Evolutionary conservation across 2,329 filamentous ascomycete species (phyloP).

Genomic region (Ophiostoma piceae): DNA sequence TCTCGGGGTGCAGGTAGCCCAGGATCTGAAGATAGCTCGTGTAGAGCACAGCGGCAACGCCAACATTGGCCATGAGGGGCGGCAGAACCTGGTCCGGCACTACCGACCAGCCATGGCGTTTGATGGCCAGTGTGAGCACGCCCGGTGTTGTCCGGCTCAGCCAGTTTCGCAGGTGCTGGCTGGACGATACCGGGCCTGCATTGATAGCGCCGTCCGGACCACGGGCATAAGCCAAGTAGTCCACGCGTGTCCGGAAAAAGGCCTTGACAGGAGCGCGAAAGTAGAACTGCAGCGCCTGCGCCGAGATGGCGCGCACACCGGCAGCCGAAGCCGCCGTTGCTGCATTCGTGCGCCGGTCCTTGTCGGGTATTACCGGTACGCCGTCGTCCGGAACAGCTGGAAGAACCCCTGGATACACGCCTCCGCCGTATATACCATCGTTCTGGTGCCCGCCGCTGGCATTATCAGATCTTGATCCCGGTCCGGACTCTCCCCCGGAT

Average conservation of each 20-base stretch:
- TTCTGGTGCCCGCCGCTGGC: neutral
- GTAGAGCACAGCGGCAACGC: slow-evolving; percentile 69
- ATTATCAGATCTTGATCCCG: neutral
- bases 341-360: slow-evolving; percentile 48
- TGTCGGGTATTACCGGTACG: slow-evolving; percentile 37
- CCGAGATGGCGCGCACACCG: slow-evolving; percentile 74
- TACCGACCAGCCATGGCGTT: slow-evolving; percentile 66
- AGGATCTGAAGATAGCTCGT: slow-evolving; percentile 69
- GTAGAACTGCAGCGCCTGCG: slow-evolving; percentile 82
- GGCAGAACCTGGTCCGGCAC: slow-evolving; percentile 73
- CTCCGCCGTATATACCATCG: slow-evolving; percentile 16
- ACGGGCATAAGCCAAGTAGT: slow-evolving; percentile 64
- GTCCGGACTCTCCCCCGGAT: neutral
- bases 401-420: slow-evolving; percentile 37
- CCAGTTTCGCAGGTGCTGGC: slow-evolving; percentile 44
- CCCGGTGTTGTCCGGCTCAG: slow-evolving; percentile 63
- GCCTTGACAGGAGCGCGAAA: slow-evolving; percentile 87
- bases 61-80: slow-evolving; percentile 67
- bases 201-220: slow-evolving; percentile 32
- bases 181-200: slow-evolving; percentile 26
- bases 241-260: slow-evolving; percentile 84
- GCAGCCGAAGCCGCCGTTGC: slow-evolving; percentile 76
- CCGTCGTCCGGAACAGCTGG: slow-evolving; percentile 41
- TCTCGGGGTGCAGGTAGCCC: slow-evolving; percentile 60
- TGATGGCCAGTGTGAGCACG: slow-evolving; percentile 61